Conservation (phyloP, 148 eudicot species). For the Heliosperma pusillum region DNA sequence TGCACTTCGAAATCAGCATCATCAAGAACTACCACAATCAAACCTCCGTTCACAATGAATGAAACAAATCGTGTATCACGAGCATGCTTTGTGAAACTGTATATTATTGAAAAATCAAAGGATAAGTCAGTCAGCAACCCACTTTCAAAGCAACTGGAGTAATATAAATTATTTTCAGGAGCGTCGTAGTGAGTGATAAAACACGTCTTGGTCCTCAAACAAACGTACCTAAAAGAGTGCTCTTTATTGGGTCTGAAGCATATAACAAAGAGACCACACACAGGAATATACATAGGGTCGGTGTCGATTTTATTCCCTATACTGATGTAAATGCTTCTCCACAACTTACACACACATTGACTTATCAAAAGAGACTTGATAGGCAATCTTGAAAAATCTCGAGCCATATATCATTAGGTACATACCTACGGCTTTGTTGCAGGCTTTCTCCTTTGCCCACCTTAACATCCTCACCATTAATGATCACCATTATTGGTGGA, state of each 20-base stretch:
- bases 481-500: no score
- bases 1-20: background rate
- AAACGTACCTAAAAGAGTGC: background rate
- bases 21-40: background rate
- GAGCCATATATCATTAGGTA: background rate
- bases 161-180: background rate
- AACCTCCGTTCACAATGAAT: background rate
- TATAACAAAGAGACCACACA: conserved; percentile 5
- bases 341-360: background rate
- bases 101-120: background rate
- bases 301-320: background rate
- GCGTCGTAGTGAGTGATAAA: no score
- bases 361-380: background rate
- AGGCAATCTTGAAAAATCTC: background rate
- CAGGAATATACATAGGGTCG: background rate
- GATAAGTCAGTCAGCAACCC: background rate
- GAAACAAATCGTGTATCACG: background rate
- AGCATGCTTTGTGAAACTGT: background rate
- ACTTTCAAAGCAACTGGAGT: background rate
- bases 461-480: no score
- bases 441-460: no score
- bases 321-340: background rate
- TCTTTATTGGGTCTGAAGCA: background rate
- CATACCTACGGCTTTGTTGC: background rate
- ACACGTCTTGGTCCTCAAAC: background rate